Percentiles rank a stretch among this genome's conserved stretches.
phyloP scores from a whole-genome alignment of 1,284 basidiomycete species.

The Chiua sp. region DNA sequence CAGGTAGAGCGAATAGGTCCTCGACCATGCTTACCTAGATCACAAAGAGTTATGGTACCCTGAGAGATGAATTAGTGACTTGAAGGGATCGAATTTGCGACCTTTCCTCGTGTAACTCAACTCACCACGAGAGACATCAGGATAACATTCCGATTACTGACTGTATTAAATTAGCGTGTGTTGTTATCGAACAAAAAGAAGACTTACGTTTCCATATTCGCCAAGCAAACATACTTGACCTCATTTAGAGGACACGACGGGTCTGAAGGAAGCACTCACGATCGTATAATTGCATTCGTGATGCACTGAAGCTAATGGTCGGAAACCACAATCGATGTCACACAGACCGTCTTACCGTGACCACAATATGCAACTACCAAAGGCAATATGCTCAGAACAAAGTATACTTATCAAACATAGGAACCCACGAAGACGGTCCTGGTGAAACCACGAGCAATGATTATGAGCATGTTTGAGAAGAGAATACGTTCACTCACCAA shows the following conservation, averaged over 20 bases:
- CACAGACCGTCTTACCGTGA: slow-evolving; percentile 43
- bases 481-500: slow-evolving; percentile 45
- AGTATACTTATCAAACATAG: not conserved
- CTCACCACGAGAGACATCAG: slow-evolving; percentile 42
- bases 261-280: slow-evolving; percentile 21
- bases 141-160: slow-evolving; percentile 45
- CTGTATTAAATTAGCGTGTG: slow-evolving; percentile 30
- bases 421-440: slow-evolving; percentile 52
- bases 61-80: slow-evolving; percentile 25
- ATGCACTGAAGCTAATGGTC: slow-evolving; percentile 38
- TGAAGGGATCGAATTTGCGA: not conserved
- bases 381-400: not conserved
- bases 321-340: not conserved
- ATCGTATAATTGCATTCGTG: slow-evolving; percentile 49
- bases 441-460: not conserved
- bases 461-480: not conserved
- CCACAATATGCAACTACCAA: slow-evolving; percentile 46
- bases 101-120: slow-evolving; percentile 31
- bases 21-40: slow-evolving; percentile 43
- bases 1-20: not conserved
- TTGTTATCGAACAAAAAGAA: not conserved
- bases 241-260: not conserved
- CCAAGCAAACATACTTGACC: slow-evolving; percentile 42
- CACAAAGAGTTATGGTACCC: slow-evolving; percentile 44
- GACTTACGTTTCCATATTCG: slow-evolving; percentile 47